Base-by-base conservation (phyloP, 768 basidiomycete genomes). In the Paxillus rubicundulus region DNA sequence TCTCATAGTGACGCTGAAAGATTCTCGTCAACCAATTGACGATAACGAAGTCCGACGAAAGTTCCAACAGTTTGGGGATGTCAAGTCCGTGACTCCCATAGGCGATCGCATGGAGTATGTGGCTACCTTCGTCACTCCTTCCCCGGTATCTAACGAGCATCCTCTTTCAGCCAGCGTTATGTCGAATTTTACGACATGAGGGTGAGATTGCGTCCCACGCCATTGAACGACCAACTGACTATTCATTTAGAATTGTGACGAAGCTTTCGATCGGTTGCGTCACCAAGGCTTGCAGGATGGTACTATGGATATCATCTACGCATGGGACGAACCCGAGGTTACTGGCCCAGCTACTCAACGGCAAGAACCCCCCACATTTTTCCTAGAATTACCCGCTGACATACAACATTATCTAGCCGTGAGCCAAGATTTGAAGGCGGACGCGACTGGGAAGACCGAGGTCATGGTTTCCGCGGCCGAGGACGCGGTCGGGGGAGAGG, bases 141-240 rank as follows among this genome's bases (percentile, higher is more conserved):
- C 46, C 10, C 13, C 34, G 18, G 21, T 49, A 17, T 45, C 16
- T 52, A 47, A 24, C 53, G 61, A n/a, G 56, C 36, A 17, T 40
- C 34, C 47, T 10, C 49, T 24, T 27, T 8, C 54, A 98, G 93
- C 60, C 89, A 92, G 61, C 86, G 90, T 53, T 85, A 90, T 57
- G 88, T 98, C n/a, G 94, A 98, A 66, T 94, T 85, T 64, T 99
- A 86, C 65, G 97, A 99, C 65, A 90, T 82, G 20, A 74, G 92
- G 67, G 92, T 89, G 58, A 67, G 84, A 60, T 4, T 6, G 17
- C 2, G 38, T 44, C 16, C 34, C 42, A 30, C 34, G 21, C 50
- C 14, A 8, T 47, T 39, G 9, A 9, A 34, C 41, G 4, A 37
- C 30, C 52, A 33, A 54, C 57, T 66, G 12, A 61, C 39, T 24